phyloP scores from a whole-genome alignment of 169 alveolate genomes.

The Eimeria maxima region DNA sequence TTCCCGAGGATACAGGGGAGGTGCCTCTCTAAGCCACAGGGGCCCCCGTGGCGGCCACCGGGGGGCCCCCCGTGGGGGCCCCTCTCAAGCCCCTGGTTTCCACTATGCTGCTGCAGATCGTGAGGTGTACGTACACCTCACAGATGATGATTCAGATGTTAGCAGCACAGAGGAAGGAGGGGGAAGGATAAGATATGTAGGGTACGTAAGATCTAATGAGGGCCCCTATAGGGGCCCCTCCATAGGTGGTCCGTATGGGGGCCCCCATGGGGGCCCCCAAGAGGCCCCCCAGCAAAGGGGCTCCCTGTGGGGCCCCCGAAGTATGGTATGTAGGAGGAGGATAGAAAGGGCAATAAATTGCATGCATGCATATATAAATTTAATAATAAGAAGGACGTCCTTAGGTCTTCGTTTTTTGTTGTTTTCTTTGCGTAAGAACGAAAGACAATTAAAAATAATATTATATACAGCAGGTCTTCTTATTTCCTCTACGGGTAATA shows the following conservation, averaged over 20 bases:
- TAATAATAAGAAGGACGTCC: not conserved
- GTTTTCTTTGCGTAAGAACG: not conserved
- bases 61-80: not conserved
- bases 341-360: not conserved
- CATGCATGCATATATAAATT: not conserved
- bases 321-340: not conserved
- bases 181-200: not conserved
- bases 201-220: not conserved
- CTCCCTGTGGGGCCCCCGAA: no score
- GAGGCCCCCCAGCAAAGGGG: no score
- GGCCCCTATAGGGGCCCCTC: not conserved
- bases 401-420: conserved; percentile 6
- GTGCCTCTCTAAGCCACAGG: not conserved
- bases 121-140: not conserved
- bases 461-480: conserved; percentile 33
- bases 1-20: not conserved
- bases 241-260: not conserved
- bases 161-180: conserved; percentile 20
- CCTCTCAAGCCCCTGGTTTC: not conserved
- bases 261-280: not conserved
- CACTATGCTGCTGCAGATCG: not conserved
- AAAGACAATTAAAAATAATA: not conserved
- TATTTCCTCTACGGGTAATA: conserved; percentile 6
- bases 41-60: not conserved
- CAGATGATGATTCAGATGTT: not conserved